Percentiles rank a stretch among this genome's conserved stretches.
These are phyloP conservation scores for Dactylellina drechsleri DNA, from an alignment of 2,329 filamentous ascomycete species.

Conservation along the genomic window DNA sequence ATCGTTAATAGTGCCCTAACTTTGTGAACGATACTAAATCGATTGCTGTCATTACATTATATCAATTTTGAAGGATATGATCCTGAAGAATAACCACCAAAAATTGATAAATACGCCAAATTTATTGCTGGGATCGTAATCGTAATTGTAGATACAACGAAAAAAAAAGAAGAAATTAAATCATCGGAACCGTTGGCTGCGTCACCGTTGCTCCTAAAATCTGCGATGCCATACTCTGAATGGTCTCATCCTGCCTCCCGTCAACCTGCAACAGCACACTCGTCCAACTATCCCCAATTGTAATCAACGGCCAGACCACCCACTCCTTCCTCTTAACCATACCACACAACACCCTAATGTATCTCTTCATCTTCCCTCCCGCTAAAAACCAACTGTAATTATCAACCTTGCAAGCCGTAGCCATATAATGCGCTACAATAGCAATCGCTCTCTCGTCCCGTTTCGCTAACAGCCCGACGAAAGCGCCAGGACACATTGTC, in stretches of 20 bases:
- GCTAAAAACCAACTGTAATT: constrained; percentile 53
- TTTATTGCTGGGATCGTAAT: too few relatives aligned
- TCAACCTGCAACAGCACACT: constrained; percentile 51
- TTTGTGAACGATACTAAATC: neutral
- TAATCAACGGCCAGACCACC: constrained; percentile 54
- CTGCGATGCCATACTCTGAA: constrained; percentile 34
- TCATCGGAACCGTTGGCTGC: too few relatives aligned
- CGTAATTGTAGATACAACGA: neutral
- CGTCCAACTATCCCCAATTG: constrained; percentile 53
- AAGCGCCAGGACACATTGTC: constrained; percentile 48
- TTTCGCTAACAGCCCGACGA: constrained; percentile 31
- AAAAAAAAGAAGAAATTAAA: neutral
- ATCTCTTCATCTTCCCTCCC: constrained; percentile 51
- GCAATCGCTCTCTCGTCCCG: constrained; percentile 48
- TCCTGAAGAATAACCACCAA: neutral
- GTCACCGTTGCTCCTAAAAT: neutral
- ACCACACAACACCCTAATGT: constrained; percentile 46
- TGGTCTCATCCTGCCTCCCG: constrained; percentile 27
- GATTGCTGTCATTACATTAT: neutral
- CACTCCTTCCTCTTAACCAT: constrained; percentile 51
- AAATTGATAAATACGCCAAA: neutral
- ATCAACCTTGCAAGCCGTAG: constrained; percentile 52
- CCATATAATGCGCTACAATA: constrained; percentile 51
- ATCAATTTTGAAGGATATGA: neutral
- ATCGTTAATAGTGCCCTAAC: too few relatives aligned